phyloP scores from a whole-genome alignment of 495 filamentous ascomycete genomes.

The Neurospora sp. region DNA sequence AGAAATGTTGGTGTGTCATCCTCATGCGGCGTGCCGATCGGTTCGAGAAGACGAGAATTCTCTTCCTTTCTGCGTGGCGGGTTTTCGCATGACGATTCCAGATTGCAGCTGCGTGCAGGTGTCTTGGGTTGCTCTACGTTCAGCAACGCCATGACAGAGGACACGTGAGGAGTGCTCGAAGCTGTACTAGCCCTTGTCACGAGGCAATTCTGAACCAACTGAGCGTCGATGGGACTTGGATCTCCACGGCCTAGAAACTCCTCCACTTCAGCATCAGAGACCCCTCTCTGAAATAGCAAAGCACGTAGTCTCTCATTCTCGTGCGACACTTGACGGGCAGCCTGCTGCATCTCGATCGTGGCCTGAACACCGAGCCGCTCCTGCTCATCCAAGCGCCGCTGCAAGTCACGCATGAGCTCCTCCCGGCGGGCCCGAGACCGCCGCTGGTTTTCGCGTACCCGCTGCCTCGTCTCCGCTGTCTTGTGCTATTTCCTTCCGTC shows the following conservation, averaged over 20 bases:
- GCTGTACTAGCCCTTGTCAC: background rate
- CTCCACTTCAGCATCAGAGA: conserved; percentile 10
- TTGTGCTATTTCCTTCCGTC: background rate
- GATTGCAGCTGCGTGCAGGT: background rate
- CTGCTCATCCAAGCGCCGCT: conserved; percentile 39
- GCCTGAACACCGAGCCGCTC: conserved; percentile 41
- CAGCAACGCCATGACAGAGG: no score
- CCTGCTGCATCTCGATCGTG: conserved; percentile 44
- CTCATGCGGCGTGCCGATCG: background rate
- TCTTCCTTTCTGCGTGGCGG: background rate
- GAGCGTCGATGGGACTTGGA: background rate
- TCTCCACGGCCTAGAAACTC: conserved; percentile 3
- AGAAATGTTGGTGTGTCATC: background rate
- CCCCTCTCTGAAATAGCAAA: conserved; percentile 25
- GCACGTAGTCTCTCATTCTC: conserved; percentile 42
- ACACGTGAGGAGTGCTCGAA: background rate
- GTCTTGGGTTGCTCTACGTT: no score
- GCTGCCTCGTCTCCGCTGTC: background rate
- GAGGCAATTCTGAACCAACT: background rate
- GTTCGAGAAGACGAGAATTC: background rate
- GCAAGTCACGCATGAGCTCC: conserved; percentile 51
- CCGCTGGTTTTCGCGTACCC: conserved; percentile 52
- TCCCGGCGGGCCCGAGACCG: conserved; percentile 55
- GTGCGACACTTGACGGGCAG: conserved; percentile 37
- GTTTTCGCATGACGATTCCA: background rate